Evolutionary conservation across 2,329 filamentous ascomycete species (phyloP), one percentile per base, ranked within the genome.

Genomic region (Aspergillus sp.): DNA sequence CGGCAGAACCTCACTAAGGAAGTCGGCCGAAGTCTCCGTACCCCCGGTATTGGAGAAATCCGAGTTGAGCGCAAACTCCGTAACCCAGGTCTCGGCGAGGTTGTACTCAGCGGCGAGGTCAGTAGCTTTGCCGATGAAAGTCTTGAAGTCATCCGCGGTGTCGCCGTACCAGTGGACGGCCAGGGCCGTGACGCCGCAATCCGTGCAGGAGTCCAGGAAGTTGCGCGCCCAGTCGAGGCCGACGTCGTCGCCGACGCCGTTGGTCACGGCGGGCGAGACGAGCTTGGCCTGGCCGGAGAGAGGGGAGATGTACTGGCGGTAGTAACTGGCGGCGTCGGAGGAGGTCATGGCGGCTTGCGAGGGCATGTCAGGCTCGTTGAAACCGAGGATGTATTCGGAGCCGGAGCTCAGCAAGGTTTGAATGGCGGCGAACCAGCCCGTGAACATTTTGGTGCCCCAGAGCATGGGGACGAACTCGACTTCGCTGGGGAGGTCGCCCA

Each of bases 401-500:
- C 76, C 77, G 46, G 71, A 71, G 31, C 70, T 67, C 9, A 81
- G 71, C 23, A 72, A 71, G 7, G 69, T 70, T 38, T 74, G 66
- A 59, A 78, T 72, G 53, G 73, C 72, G 9, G 69, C 57, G 25
- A 69, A 51, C 78, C 78, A 82, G 53, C 62, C 66, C 34, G 61
- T 64, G 63, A 79, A 74, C 65, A 74, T 71, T 56, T 76, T 75
- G 15, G 64, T 48, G 25, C 79, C 77, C 79, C 79, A 82, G 61
- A 81, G 75, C 76, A 80, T 79, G 31, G 80, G 80, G 9, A 81
- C 75, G 64, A 72, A 82, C 57, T 82, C 78, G 55, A 78, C 68
- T 28, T 72, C 71, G 4, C 63, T 61, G 31, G 77, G 70, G 5
- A 78, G 63, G 6, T 41, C 51, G 19, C 79, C 78, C 31, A 62